These are phyloP conservation scores for Pleurotus ostreatus DNA, from an alignment of 768 basidiomycete species.

Conservation along the genomic window DNA sequence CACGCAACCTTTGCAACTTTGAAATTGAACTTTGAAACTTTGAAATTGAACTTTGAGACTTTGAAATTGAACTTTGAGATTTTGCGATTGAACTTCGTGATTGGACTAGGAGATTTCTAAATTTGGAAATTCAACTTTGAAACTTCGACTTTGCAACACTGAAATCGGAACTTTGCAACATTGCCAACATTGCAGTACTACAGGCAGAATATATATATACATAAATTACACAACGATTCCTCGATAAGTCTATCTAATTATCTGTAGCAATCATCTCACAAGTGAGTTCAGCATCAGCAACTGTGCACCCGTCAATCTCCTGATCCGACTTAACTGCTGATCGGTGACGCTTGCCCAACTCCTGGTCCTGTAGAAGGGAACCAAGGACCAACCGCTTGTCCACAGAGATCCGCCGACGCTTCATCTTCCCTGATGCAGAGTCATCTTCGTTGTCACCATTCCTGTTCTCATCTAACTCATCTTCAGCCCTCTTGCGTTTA, in stretches of 20 bases:
- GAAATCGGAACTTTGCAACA: too few species aligned
- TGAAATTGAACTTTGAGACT: neutral
- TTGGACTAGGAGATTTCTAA: neutral
- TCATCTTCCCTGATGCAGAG: neutral
- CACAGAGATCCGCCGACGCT: neutral
- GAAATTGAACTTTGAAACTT: neutral
- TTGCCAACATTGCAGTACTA: neutral
- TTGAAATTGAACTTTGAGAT: too few species aligned
- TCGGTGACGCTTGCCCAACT: neutral
- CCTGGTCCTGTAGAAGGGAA: neutral
- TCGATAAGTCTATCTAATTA: too few species aligned
- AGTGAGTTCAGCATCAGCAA: too few species aligned
- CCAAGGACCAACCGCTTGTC: neutral
- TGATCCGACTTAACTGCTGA: neutral
- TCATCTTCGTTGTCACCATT: neutral
- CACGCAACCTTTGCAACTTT: neutral
- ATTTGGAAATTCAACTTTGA: too few species aligned
- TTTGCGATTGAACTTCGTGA: too few species aligned
- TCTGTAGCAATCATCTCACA: too few species aligned
- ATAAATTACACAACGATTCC: too few species aligned
- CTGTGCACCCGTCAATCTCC: neutral
- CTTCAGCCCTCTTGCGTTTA: neutral
- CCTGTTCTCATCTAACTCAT: neutral
- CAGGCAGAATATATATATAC: neutral
- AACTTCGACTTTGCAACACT: too few species aligned